Evolutionary conservation across 352 stramenopile species (phyloP).

Genomic region (Phytophthora hibernalis): DNA sequence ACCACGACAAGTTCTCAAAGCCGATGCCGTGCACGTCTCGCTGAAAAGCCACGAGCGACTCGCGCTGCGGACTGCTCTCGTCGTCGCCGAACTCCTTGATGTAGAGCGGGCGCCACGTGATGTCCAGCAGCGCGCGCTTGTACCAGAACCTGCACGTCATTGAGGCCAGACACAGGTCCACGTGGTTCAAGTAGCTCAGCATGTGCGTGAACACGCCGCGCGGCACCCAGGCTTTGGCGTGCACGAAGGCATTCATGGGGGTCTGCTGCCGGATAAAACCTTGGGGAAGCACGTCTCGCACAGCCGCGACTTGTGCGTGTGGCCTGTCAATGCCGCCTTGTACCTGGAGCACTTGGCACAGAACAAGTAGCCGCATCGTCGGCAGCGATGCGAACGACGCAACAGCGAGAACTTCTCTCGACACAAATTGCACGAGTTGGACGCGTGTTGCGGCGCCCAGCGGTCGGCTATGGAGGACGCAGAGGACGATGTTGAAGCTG

Average conservation of each 20-base stretch:
- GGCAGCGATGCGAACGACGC: slow-evolving; percentile 81
- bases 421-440: slow-evolving; percentile 80
- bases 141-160: slow-evolving; percentile 91
- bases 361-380: slow-evolving; percentile 81
- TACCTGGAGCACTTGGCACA: slow-evolving; percentile 87
- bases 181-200: slow-evolving; percentile 89
- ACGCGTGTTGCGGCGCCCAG: slow-evolving; percentile 76
- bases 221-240: slow-evolving; percentile 87
- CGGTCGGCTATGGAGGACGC: slow-evolving; percentile 53
- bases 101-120: slow-evolving; percentile 89
- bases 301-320: slow-evolving; percentile 87
- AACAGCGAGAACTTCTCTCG: slow-evolving; percentile 85
- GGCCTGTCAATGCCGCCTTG: slow-evolving; percentile 74
- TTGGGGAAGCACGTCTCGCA: slow-evolving; percentile 89
- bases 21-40: slow-evolving; percentile 86
- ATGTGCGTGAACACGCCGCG: slow-evolving; percentile 89
- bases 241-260: slow-evolving; percentile 87
- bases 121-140: slow-evolving; percentile 84
- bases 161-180: slow-evolving; percentile 82
- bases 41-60: slow-evolving; percentile 89
- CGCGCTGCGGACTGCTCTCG: slow-evolving; percentile 76
- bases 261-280: slow-evolving; percentile 75
- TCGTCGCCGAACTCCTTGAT: slow-evolving; percentile 85
- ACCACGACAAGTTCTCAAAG: slow-evolving; percentile 86
- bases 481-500: slow-evolving; percentile 53